Conservation (phyloP, 441 rosid genomes). For the Cnidoscolus chayamansa region DNA sequence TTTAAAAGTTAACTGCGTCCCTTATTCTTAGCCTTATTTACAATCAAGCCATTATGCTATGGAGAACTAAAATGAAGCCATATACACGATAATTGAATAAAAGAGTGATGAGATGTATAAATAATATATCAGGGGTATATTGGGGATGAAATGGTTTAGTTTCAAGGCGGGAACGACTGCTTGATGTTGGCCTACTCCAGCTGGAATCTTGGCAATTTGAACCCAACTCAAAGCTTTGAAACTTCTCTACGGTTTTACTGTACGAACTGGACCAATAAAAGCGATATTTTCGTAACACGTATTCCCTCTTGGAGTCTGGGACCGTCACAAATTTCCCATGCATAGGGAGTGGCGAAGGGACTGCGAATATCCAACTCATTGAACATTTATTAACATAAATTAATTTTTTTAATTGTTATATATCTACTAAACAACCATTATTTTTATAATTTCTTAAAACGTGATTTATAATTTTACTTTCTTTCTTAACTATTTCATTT, state of each 20-base stretch:
- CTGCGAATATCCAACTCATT: no score
- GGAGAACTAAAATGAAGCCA: neutral
- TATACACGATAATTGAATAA: neutral
- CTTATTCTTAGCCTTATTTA: neutral
- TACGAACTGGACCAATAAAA: neutral
- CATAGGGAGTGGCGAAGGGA: no score
- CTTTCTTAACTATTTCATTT: no score
- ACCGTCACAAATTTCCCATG: no score
- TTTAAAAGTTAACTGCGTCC: conserved; percentile 18
- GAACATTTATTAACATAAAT: no score
- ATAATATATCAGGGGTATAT: conserved; percentile 2
- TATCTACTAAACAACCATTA: no score
- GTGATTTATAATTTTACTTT: no score
- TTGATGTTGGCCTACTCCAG: neutral
- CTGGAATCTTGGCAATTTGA: neutral
- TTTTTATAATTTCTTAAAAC: no score
- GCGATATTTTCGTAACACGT: no score
- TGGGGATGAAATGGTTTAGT: neutral
- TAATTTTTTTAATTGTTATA: no score
- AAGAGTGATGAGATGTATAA: neutral
- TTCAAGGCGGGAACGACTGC: neutral
- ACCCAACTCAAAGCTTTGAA: neutral
- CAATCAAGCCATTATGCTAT: conserved; percentile 6
- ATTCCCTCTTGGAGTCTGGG: no score
- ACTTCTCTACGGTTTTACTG: conserved; percentile 2